These are phyloP conservation scores for Dendrobium officinale DNA, from an alignment of 106 monocot genomes.

Conservation along the genomic window DNA sequence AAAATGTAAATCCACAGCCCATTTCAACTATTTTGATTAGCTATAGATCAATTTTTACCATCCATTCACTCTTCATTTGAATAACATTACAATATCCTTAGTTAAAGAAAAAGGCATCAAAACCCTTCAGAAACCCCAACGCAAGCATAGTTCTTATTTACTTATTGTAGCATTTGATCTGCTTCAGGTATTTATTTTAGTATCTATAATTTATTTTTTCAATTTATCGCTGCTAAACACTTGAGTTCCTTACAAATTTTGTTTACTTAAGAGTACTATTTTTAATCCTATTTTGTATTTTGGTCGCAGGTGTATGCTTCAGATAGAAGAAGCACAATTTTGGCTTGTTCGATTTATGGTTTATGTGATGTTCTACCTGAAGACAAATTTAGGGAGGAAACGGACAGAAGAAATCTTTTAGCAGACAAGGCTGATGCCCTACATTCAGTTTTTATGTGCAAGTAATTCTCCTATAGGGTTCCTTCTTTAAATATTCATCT, in stretches of 20 bases:
- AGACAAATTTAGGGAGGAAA: slow-evolving; percentile 24
- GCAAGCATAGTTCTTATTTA: neutral
- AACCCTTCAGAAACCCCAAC: neutral
- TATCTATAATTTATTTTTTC: neutral
- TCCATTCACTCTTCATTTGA: too few species aligned
- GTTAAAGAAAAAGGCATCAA: too few species aligned
- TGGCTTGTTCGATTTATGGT: slow-evolving; percentile 17
- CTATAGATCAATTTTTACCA: too few species aligned
- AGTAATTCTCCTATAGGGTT: slow-evolving; percentile 11
- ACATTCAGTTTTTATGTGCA: slow-evolving; percentile 28
- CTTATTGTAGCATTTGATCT: neutral
- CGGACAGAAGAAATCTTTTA: slow-evolving; percentile 19
- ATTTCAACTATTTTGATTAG: too few species aligned
- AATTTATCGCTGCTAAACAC: neutral
- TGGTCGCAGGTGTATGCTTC: slow-evolving; percentile 35
- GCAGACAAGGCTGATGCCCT: slow-evolving; percentile 8
- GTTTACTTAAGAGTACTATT: neutral
- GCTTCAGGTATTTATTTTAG: neutral
- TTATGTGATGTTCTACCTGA: slow-evolving; percentile 21
- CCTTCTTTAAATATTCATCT: neutral
- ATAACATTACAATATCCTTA: too few species aligned
- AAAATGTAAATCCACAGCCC: too few species aligned
- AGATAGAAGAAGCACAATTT: slow-evolving; percentile 24
- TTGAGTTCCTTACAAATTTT: neutral
- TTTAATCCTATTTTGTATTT: neutral